Evolutionary conservation across 2,329 filamentous ascomycete species (phyloP).

Genomic region (Xylariaceae sp.): DNA sequence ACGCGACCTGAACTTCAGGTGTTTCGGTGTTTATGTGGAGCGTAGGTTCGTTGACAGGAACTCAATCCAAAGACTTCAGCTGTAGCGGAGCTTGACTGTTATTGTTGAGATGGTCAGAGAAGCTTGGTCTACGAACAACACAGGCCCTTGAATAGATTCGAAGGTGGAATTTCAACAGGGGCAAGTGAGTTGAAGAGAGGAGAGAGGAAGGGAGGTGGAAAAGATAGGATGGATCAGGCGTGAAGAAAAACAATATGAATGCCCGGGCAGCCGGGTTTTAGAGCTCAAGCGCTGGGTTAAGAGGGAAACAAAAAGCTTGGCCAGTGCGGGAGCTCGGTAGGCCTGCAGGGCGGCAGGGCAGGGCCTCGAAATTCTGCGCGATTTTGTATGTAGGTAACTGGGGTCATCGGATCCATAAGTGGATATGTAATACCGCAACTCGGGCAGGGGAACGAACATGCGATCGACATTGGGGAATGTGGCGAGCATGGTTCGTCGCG

Average conservation of each 20-base stretch:
- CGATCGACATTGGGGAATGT: constrained; percentile 29
- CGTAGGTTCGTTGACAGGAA: constrained; percentile 14
- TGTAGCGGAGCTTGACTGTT: constrained; percentile 24
- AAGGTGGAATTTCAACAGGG: constrained; percentile 32
- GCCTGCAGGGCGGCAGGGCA: too few species aligned
- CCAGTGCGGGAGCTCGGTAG: constrained; percentile 33
- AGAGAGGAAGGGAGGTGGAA: constrained; percentile 26
- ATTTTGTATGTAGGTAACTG: constrained; percentile 35
- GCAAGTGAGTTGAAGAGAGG: constrained; percentile 38
- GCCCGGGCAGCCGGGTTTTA: constrained; percentile 16
- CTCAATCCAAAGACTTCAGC: constrained; percentile 21
- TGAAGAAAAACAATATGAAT: constrained; percentile 35
- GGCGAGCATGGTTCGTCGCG: constrained; percentile 26
- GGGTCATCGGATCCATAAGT: constrained; percentile 32
- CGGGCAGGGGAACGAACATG: constrained; percentile 27
- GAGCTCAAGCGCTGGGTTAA: constrained; percentile 25
- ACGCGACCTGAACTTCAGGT: background rate
- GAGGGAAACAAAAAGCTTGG: constrained; percentile 33
- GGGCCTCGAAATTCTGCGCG: constrained; percentile 34
- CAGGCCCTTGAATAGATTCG: constrained; percentile 37
- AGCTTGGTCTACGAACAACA: constrained; percentile 38
- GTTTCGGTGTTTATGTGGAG: constrained; percentile 16
- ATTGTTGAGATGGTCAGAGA: constrained; percentile 25
- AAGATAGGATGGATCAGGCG: constrained; percentile 27
- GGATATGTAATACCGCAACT: constrained; percentile 33